A percentile compares a stretch with the other conserved stretches of the same genome.
phyloP scores from a whole-genome alignment of 352 stramenopile species.

The Saprolegnia diclina region DNA sequence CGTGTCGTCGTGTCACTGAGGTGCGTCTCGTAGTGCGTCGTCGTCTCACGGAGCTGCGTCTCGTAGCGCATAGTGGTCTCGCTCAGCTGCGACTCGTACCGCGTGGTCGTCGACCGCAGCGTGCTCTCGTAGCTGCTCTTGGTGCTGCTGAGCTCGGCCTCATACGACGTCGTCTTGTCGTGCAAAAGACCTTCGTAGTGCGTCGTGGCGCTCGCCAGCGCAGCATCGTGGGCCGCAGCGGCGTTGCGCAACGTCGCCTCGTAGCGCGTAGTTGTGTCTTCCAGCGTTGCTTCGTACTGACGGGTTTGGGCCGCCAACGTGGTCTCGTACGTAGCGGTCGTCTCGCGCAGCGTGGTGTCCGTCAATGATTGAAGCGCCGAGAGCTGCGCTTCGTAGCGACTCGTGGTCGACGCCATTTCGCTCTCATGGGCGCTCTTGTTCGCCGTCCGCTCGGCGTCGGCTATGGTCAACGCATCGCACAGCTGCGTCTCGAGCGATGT shows the following conservation, averaged over 20 bases:
- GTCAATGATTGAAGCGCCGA: too few relatives aligned
- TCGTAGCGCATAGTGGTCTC: background rate
- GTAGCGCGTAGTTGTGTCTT: background rate
- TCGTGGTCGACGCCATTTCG: too few relatives aligned
- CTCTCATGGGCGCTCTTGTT: too few relatives aligned
- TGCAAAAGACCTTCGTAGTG: background rate
- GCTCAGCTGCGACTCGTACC: slow-evolving; percentile 3
- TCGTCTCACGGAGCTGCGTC: background rate
- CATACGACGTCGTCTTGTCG: background rate
- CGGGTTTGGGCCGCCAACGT: background rate
- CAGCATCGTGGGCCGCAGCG: background rate
- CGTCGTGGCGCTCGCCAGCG: background rate
- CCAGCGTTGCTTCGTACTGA: background rate
- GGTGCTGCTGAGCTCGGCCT: background rate
- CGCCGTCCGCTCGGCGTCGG: too few relatives aligned
- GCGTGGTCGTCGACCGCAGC: background rate
- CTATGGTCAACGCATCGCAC: background rate
- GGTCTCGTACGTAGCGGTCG: background rate
- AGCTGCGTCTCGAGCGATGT: background rate
- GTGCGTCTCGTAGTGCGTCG: background rate
- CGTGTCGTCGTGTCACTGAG: background rate
- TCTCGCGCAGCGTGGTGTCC: too few relatives aligned
- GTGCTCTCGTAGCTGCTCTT: slow-evolving; percentile 6
- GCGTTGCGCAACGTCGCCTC: background rate
- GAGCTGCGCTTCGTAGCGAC: too few relatives aligned